Percentiles rank a stretch among this genome's conserved stretches.
These are phyloP conservation scores for Yarrowia alimentaria DNA, from an alignment of 805 yeast species.

Conservation along the genomic window DNA sequence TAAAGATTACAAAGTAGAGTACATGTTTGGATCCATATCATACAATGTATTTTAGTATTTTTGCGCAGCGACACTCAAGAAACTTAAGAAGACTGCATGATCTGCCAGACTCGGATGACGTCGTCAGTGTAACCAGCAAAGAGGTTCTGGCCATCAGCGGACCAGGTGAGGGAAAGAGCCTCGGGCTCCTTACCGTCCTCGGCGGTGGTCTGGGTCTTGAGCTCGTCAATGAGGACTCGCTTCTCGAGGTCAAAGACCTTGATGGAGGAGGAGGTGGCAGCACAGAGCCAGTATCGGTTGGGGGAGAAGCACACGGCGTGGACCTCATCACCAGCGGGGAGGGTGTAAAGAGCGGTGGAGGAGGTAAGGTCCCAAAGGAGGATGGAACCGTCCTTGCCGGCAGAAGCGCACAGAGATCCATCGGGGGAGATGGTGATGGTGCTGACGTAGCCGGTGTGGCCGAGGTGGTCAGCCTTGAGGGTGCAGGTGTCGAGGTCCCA, in stretches of 20 bases:
- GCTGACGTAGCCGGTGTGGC: constrained; percentile 99
- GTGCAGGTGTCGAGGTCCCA: constrained; percentile 88
- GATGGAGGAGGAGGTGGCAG: constrained; percentile 97
- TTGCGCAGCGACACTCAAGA: constrained; percentile 8
- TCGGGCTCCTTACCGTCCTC: constrained; percentile 94
- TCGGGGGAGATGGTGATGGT: constrained; percentile 98
- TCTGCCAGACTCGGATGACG: constrained; percentile 99
- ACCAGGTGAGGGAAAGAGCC: constrained; percentile 98
- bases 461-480: constrained; percentile 93
- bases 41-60: constrained; percentile 27
- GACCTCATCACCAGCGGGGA: constrained; percentile 93
- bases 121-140: constrained; percentile 99
- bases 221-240: constrained; percentile 90
- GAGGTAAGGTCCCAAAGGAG: constrained; percentile 96
- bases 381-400: constrained; percentile 99
- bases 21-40: constrained; percentile 11
- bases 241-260: constrained; percentile 97
- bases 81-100: constrained; percentile 58
- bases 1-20: constrained; percentile 1
- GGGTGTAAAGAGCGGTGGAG: constrained; percentile 84
- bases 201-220: constrained; percentile 92
- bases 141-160: constrained; percentile 99
- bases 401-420: constrained; percentile 98
- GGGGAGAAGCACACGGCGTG: constrained; percentile 99
- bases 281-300: constrained; percentile 99